These are phyloP conservation scores for Helianthus tuberosus DNA, from an alignment of 129 eudicot genomes.

Conservation along the genomic window DNA sequence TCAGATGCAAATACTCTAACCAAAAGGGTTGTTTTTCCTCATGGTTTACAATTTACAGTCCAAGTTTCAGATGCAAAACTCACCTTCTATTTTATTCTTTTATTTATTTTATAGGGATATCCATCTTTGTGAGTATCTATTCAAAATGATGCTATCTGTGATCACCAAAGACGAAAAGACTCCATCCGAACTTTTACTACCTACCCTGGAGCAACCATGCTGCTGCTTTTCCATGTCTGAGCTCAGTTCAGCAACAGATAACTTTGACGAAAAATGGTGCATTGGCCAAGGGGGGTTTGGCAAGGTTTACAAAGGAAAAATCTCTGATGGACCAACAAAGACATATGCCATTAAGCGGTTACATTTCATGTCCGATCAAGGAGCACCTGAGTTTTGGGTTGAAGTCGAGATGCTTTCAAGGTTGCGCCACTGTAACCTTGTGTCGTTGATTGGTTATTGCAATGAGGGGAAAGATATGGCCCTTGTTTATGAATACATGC, in stretches of 20 bases:
- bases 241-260: not conserved
- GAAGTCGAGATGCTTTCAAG: conserved; percentile 23
- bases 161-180: not conserved
- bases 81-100: too few species aligned
- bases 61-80: too few species aligned
- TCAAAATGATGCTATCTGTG: not conserved
- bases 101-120: too few species aligned
- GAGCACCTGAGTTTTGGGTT: conserved; percentile 20
- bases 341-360: conserved; percentile 12
- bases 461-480: conserved; percentile 21
- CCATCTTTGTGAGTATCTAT: not conserved
- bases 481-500: conserved; percentile 18
- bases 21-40: too few species aligned
- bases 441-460: conserved; percentile 14
- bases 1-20: too few species aligned
- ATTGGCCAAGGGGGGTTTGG: conserved; percentile 11
- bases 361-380: conserved; percentile 19
- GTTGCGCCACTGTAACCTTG: not conserved
- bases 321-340: not conserved
- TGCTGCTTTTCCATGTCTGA: not conserved
- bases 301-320: conserved; percentile 5
- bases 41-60: too few species aligned
- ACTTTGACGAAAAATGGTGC: conserved; percentile 16
- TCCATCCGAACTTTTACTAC: not conserved
- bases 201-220: not conserved